Evolutionary conservation across 768 basidiomycete genomes (phyloP).

Genomic region (Leccinum boreale): DNA sequence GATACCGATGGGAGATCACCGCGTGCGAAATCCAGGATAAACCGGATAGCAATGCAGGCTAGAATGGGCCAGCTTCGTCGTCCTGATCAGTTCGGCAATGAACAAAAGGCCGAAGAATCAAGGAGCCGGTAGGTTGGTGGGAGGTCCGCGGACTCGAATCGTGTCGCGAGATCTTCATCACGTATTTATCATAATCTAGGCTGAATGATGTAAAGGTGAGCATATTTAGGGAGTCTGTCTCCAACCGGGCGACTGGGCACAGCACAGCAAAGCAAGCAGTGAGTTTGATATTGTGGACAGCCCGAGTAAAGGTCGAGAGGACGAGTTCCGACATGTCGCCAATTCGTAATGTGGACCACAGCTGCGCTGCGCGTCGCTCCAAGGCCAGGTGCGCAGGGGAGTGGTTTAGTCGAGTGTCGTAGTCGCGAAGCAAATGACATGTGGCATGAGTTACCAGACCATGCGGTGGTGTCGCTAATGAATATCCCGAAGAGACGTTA

Average conservation of each 20-base stretch:
- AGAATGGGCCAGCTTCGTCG: neutral
- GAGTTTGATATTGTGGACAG: neutral
- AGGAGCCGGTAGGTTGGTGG: neutral
- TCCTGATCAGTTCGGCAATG: neutral
- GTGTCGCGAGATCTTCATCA: neutral
- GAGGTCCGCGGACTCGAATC: neutral
- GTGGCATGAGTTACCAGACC: neutral
- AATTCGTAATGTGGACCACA: neutral
- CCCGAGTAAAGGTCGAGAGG: neutral
- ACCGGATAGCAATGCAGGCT: neutral
- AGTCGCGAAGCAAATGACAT: neutral
- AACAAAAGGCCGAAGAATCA: neutral
- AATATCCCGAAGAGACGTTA: neutral
- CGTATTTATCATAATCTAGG: neutral
- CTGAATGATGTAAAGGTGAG: neutral
- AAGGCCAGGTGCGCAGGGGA: neutral
- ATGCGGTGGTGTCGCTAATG: neutral
- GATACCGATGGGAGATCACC: neutral
- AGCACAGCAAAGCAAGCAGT: neutral
- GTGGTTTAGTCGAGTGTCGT: neutral
- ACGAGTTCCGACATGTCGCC: neutral
- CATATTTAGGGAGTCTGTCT: neutral
- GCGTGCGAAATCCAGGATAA: neutral
- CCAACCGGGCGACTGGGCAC: neutral
- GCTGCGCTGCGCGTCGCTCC: neutral